Evolutionary conservation across 345 rosid species (phyloP), one percentile per base, ranked within the genome.

Genomic region (Populus davidiana): DNA sequence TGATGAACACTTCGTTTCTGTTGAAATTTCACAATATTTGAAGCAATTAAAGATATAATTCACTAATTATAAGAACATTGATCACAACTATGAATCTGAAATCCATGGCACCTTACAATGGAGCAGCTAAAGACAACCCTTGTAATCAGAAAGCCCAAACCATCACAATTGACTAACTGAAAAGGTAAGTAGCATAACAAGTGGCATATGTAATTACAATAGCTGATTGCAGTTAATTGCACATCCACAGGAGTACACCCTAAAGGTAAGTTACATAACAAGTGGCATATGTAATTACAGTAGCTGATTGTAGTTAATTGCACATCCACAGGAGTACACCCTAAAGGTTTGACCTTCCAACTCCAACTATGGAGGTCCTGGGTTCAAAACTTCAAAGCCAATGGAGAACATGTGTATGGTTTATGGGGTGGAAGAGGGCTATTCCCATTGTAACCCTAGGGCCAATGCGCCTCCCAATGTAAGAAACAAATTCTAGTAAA

Each of bases 1-100:
- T 18, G 91, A 85, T 68, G 89, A 92, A 85, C 87, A 92, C 67
- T 88, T 85, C 21, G 89, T 87, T 87, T 96, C 98, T 94, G 91
- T 77, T 50, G 20, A 23, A 81, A 83, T 35, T 78, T 66, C n/a
- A 61, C 64, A 66, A 62, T 39, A 77, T 38, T 64, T 25, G 21
- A 68, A 69, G 66, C 54, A 16, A 49, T 65, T 27, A 54, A 67
- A 36, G 65, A 72, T n/a, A 44, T 4, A 14, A 13, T 44, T 44
- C 14, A 39, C 63, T 49, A 49, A 69, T 54, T 13, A 41, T 3
- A 75, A 43, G 16, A 67, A 27, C 21, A 7, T 13, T 41, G 47
- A 63, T 6, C 20, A 21, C 20, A 43, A 66, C 17, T 66, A 36
- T 20, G 25, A 10, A 70, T 63, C 6, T 23, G 6, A 69, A 72